These are phyloP conservation scores for Echinosphaeria canescens DNA, from an alignment of 2,329 filamentous ascomycete species.

Conservation along the genomic window DNA sequence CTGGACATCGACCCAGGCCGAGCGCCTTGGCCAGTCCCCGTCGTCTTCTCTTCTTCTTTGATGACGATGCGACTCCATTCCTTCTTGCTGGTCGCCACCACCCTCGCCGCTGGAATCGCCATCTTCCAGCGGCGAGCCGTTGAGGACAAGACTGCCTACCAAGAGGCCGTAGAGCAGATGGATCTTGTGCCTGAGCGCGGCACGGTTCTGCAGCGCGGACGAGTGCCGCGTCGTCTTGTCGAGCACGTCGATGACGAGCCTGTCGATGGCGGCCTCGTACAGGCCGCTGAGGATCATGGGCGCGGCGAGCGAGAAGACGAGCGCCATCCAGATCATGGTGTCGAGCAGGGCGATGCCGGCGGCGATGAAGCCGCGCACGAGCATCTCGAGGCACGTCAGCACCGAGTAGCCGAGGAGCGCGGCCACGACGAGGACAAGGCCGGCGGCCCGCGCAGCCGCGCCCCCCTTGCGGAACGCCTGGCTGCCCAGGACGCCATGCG, in stretches of 20 bases:
- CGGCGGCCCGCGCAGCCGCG: not conserved
- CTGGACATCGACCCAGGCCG: not conserved
- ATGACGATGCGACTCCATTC: no score
- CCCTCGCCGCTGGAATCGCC: no score
- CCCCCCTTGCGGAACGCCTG: not conserved
- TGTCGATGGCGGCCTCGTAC: constrained; percentile 8
- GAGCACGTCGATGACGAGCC: not conserved
- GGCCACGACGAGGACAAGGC: not conserved
- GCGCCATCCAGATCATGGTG: constrained; percentile 6
- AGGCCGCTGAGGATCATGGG: constrained; percentile 4
- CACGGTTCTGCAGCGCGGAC: not conserved
- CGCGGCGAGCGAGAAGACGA: not conserved
- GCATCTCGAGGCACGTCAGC: not conserved
- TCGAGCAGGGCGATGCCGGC: constrained; percentile 2
- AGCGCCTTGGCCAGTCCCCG: no score
- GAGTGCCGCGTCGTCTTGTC: not conserved
- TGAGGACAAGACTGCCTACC: not conserved
- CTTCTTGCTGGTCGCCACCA: no score
- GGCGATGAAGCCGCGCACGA: not conserved
- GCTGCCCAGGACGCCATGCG: not conserved
- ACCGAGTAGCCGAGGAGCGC: not conserved
- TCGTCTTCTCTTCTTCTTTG: no score
- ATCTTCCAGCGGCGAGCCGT: not conserved
- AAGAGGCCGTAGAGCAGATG: not conserved
- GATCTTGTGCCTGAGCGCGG: not conserved